These are phyloP conservation scores for Kluyveromyces lactis DNA, from an alignment of 805 yeast species.

Conservation along the genomic window DNA sequence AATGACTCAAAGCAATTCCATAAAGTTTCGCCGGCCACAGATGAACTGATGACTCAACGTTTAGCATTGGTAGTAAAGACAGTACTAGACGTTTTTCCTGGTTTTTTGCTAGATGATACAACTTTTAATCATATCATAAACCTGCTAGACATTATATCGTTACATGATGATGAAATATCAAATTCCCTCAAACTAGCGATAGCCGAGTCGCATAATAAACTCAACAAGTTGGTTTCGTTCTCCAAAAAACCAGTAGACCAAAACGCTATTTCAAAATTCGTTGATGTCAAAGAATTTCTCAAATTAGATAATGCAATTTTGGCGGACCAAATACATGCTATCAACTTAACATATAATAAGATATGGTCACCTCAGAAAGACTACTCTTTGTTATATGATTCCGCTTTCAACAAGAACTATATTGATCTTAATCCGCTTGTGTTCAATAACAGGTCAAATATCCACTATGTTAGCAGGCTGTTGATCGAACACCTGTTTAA, in stretches of 20 bases:
- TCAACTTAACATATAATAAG: conserved; percentile 56
- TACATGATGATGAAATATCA: conserved; percentile 44
- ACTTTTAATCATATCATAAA: conserved; percentile 51
- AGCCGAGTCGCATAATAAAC: conserved; percentile 39
- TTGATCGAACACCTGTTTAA: conserved; percentile 60
- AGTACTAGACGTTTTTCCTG: conserved; percentile 51
- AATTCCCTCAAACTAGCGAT: conserved; percentile 45
- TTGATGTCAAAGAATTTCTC: conserved; percentile 41
- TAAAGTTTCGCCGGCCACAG: conserved; percentile 27
- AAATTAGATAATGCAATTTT: conserved; percentile 44
- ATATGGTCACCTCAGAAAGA: conserved; percentile 78
- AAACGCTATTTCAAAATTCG: conserved; percentile 20
- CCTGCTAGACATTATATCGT: conserved; percentile 38
- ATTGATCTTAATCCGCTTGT: conserved; percentile 62
- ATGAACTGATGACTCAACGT: conserved; percentile 40
- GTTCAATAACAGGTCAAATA: conserved; percentile 54
- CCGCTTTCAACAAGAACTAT: conserved; percentile 22
- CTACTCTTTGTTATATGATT: conserved; percentile 60
- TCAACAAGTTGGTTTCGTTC: conserved; percentile 32
- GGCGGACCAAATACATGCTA: conserved; percentile 55
- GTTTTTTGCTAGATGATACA: conserved; percentile 58
- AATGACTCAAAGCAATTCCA: conserved; percentile 15
- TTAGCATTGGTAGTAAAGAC: conserved; percentile 46
- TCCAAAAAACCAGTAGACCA: conserved; percentile 6
- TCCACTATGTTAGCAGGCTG: conserved; percentile 73